Conservation (phyloP, 495 filamentous ascomycete species). For the Annulohypoxylon nitens region DNA sequence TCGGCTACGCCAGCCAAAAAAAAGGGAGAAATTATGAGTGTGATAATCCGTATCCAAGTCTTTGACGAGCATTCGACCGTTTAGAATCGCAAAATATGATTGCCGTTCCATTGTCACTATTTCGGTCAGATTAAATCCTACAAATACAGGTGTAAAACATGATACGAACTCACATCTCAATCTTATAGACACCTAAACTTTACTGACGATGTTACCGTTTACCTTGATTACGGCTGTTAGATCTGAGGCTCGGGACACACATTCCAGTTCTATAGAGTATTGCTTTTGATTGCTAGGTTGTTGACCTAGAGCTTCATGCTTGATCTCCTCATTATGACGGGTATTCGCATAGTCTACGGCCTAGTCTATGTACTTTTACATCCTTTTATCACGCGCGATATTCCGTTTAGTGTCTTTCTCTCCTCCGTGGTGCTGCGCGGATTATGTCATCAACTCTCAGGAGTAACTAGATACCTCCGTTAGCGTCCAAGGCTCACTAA, state of each 20-base stretch:
- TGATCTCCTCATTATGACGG: slow-evolving; percentile 27
- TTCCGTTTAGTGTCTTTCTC: slow-evolving; percentile 67
- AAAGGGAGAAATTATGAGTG: too few species aligned
- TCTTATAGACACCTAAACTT: background rate
- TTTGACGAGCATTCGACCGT: too few species aligned
- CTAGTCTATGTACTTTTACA: slow-evolving; percentile 42
- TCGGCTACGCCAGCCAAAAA: too few species aligned
- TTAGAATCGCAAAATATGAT: too few species aligned
- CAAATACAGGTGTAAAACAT: too few species aligned
- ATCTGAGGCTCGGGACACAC: background rate
- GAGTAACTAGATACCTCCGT: slow-evolving; percentile 67
- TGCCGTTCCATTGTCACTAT: too few species aligned
- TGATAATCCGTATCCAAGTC: too few species aligned
- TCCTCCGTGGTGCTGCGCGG: slow-evolving; percentile 77
- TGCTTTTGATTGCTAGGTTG: background rate
- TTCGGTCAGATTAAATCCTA: too few species aligned
- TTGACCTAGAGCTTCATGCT: background rate
- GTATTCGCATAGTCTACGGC: slow-evolving; percentile 39
- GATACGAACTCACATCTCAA: too few species aligned
- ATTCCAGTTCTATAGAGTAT: background rate
- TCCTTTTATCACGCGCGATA: slow-evolving; percentile 6
- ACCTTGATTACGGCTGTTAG: background rate
- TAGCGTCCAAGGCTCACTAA: slow-evolving; percentile 14
- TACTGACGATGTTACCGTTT: background rate
- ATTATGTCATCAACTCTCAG: slow-evolving; percentile 91